Evolutionary conservation across 2,329 filamentous ascomycete species (phyloP).

Genomic region (Fusarium algeriense): DNA sequence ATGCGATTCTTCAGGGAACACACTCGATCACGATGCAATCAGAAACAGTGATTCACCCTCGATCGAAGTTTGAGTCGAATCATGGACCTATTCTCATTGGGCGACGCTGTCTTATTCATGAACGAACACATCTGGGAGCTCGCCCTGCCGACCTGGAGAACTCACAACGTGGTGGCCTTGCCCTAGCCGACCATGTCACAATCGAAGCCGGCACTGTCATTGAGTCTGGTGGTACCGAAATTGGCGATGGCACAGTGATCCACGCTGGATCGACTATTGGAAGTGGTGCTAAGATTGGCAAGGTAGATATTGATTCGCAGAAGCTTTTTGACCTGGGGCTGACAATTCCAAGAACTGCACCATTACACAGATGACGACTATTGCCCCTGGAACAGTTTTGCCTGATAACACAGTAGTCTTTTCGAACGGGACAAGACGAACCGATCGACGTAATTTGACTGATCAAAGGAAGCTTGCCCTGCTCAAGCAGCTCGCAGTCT

Average conservation of each 20-base stretch:
- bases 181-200: slow-evolving; percentile 70
- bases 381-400: slow-evolving; percentile 69
- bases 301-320: slow-evolving; percentile 58
- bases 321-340: slow-evolving; percentile 1
- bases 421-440: slow-evolving; percentile 69
- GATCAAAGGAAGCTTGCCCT: slow-evolving; percentile 74
- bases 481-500: slow-evolving; percentile 74
- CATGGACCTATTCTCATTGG: slow-evolving; percentile 85
- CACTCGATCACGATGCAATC: slow-evolving; percentile 83
- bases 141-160: slow-evolving; percentile 45
- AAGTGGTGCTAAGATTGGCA: slow-evolving; percentile 71
- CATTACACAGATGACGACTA: slow-evolving; percentile 72
- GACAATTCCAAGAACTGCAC: slow-evolving; percentile 71
- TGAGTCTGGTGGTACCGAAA: slow-evolving; percentile 71
- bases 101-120: slow-evolving; percentile 83
- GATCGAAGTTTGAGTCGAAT: slow-evolving; percentile 81
- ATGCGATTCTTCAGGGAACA: slow-evolving; percentile 74
- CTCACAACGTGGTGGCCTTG: slow-evolving; percentile 61
- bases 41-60: slow-evolving; percentile 87
- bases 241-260: slow-evolving; percentile 70
- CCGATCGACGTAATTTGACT: slow-evolving; percentile 70
- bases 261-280: slow-evolving; percentile 72
- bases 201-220: slow-evolving; percentile 70
- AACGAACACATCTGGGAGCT: slow-evolving; percentile 71
- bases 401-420: slow-evolving; percentile 78